Conservation (phyloP, 768 basidiomycete genomes). For the Panaeolus cyanescens region DNA sequence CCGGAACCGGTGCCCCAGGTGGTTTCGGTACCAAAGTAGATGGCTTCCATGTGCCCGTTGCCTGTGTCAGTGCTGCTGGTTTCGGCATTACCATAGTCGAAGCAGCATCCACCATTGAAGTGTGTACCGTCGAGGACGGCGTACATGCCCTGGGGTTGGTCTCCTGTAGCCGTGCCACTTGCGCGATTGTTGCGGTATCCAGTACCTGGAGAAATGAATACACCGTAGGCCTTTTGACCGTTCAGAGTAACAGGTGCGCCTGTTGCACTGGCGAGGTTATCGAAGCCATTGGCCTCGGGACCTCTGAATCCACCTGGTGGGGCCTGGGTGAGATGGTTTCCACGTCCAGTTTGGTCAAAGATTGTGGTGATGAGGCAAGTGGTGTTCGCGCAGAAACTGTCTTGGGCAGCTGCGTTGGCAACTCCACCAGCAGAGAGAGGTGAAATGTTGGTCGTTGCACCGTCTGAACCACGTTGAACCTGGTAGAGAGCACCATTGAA, state of each 20-base stretch:
- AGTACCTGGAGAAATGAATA: slow-evolving; percentile 12
- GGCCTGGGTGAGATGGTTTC: slow-evolving; percentile 12
- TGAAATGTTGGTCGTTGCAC: slow-evolving; percentile 9
- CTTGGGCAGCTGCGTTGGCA: slow-evolving; percentile 12
- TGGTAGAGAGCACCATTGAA: slow-evolving; percentile 13
- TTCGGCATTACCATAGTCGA: slow-evolving; percentile 15
- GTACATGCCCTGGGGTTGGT: slow-evolving; percentile 12
- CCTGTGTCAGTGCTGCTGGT: slow-evolving; percentile 11
- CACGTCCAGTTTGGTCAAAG: slow-evolving; percentile 12
- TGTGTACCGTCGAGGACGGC: slow-evolving; percentile 14
- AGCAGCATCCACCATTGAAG: slow-evolving; percentile 12
- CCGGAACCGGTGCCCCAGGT: slow-evolving; percentile 12
- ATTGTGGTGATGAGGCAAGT: slow-evolving; percentile 13
- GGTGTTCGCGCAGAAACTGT: slow-evolving; percentile 9
- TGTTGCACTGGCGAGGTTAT: slow-evolving; percentile 12
- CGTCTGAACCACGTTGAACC: slow-evolving; percentile 10
- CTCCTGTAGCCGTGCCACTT: slow-evolving; percentile 10
- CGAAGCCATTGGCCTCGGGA: slow-evolving; percentile 9
- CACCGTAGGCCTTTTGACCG: slow-evolving; percentile 13
- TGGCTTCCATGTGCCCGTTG: slow-evolving; percentile 12
- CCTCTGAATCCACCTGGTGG: slow-evolving; percentile 10
- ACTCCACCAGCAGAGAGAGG: slow-evolving; percentile 12
- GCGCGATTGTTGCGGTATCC: slow-evolving; percentile 14
- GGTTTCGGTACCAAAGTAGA: slow-evolving; percentile 5
- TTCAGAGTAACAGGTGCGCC: slow-evolving; percentile 12